Evolutionary conservation across 2,329 filamentous ascomycete genomes (phyloP), one percentile per base, ranked within the genome.

Genomic region (Talaromyces sp.): DNA sequence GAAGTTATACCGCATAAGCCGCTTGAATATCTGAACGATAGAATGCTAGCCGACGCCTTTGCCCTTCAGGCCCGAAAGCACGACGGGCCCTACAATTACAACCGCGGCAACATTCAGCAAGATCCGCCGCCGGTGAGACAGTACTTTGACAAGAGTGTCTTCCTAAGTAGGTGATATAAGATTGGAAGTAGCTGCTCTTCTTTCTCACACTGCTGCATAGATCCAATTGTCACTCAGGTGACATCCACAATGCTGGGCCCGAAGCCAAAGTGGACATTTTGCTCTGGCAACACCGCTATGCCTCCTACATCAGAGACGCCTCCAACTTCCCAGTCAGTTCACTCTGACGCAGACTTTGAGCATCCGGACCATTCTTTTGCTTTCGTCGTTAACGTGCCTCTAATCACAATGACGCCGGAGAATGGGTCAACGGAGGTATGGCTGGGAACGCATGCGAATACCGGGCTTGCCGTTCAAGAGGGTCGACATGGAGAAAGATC

Each of bases 391-490:
- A 85, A 85, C 61, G 72, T 84, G 3, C 80, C 80, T 1, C 73
- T 85, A 0, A 70, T 83, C 12, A 72, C 76, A 26, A 80, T 81
- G 68, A 78, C 70, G 0, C 76, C 78, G 0, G 73, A 76, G 53
- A 85, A 85, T 65, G 83, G 83, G 0, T 79, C 80, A 3, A 85
- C 83, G 0, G 82, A 85, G 70, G 64, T 85, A n/a, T 85, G 83
- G 83, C 76, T 84, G 4, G 81, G 82, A 17, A 84, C 83, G 1
- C 82, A 85, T 31, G 14, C 80, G 83, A 2, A 69, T 83, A 63
- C 85, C 85, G 62, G 72, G 84, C 6, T 81, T 82, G 69, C 79
- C 72, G 0, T 77, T 79, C 0, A 74, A 77, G 59, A 85, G 85
- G 65, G 83, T 82, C 1, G 79, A 79, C 2, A 86, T 83, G 0